phyloP scores from a whole-genome alignment of 1,139 yeast species.

The Magnusiomyces suaveolens region DNA sequence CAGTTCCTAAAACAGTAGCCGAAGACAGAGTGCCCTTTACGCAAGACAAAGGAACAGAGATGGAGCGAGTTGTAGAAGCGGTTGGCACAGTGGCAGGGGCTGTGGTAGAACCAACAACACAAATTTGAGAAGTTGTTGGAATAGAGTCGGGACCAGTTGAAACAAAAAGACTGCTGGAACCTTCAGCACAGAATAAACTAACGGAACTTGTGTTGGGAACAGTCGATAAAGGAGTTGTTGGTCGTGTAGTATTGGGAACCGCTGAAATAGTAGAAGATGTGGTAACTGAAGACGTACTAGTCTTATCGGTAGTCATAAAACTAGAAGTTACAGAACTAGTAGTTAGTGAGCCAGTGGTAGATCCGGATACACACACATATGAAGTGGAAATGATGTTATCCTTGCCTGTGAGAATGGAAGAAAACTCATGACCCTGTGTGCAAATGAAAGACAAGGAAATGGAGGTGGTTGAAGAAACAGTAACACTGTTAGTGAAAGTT shows the following conservation, averaged over 20 bases:
- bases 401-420: slow-evolving; percentile 2
- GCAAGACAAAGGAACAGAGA: too few species aligned
- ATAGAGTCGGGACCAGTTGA: neutral
- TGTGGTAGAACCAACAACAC: neutral
- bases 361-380: neutral
- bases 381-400: neutral
- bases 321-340: too few species aligned
- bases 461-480: neutral
- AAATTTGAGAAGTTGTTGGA: neutral
- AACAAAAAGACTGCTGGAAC: neutral
- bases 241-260: too few species aligned
- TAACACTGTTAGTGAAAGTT: neutral
- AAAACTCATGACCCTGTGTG: neutral
- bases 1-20: too few species aligned
- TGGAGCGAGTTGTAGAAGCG: too few species aligned
- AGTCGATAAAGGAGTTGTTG: too few species aligned
- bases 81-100: neutral
- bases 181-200: neutral
- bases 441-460: neutral
- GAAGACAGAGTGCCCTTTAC: too few species aligned
- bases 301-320: too few species aligned
- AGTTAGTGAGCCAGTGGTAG: too few species aligned
- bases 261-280: too few species aligned
- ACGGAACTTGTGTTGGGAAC: too few species aligned
- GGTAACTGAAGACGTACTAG: too few species aligned